A percentile compares a stretch with the other conserved stretches of the same genome.
Conservation (phyloP, 768 basidiomycete species). For the Baorangia bicolor region DNA sequence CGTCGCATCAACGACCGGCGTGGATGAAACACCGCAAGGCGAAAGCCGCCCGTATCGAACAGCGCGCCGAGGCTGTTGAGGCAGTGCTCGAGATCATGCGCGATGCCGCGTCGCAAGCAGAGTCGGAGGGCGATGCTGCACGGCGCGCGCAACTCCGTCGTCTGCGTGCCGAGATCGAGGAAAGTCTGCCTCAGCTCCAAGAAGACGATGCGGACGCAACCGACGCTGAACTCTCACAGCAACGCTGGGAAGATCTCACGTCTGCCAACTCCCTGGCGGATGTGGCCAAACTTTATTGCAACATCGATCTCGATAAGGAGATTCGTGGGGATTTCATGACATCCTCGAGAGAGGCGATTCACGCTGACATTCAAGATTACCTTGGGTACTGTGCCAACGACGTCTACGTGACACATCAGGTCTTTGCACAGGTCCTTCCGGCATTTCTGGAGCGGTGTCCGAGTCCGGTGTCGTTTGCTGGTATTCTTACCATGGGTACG, state of each 20-base stretch:
- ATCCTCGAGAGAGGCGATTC: constrained; percentile 60
- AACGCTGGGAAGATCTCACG: constrained; percentile 91
- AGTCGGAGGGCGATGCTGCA: constrained; percentile 39
- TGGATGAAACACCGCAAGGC: constrained; percentile 87
- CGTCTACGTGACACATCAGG: constrained; percentile 79
- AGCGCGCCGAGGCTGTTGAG: constrained; percentile 62
- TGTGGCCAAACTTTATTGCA: constrained; percentile 88
- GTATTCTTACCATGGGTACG: constrained; percentile 87
- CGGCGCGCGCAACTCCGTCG: constrained; percentile 40
- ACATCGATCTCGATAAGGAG: constrained; percentile 74
- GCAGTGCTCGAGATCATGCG: constrained; percentile 55
- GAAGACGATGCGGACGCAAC: constrained; percentile 38
- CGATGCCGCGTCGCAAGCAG: constrained; percentile 36
- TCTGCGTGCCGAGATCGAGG: constrained; percentile 38
- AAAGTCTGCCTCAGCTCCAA: constrained; percentile 39
- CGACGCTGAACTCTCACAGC: constrained; percentile 43
- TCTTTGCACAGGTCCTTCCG: constrained; percentile 76
- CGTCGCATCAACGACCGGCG: constrained; percentile 88
- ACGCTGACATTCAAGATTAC: constrained; percentile 65
- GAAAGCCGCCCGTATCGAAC: constrained; percentile 54
- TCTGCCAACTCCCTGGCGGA: constrained; percentile 90
- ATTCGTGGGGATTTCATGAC: constrained; percentile 77
- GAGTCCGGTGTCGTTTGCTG: constrained; percentile 90
- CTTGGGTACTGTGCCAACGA: constrained; percentile 85
- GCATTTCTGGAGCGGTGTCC: constrained; percentile 82